Percentiles rank a stretch among this genome's conserved stretches.
phyloP scores from a whole-genome alignment of 2,329 filamentous ascomycete species.

The Graphiopsis chlorocephala region DNA sequence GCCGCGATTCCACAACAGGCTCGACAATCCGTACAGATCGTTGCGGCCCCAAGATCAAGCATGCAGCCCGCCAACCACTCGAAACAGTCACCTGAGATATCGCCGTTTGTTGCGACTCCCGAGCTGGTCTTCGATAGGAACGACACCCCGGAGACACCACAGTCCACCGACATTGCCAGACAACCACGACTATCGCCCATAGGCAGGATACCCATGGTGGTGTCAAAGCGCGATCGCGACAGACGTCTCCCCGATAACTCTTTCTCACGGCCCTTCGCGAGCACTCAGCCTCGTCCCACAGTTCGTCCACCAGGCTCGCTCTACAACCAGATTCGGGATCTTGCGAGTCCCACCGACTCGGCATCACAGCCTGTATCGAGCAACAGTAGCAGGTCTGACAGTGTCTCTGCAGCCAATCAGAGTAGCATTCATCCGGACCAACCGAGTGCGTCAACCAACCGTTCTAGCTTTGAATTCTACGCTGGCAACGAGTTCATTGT shows the following conservation, averaged over 20 bases:
- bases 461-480: slow-evolving; percentile 26
- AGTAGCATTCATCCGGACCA: slow-evolving; percentile 24
- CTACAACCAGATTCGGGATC: slow-evolving; percentile 34
- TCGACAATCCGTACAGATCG: slow-evolving; percentile 24
- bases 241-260: slow-evolving; percentile 70
- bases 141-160: slow-evolving; percentile 30
- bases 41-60: neutral
- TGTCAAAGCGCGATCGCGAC: slow-evolving; percentile 62
- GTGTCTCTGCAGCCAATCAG: slow-evolving; percentile 18
- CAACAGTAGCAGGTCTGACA: slow-evolving; percentile 28
- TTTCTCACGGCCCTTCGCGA: slow-evolving; percentile 77
- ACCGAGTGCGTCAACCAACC: slow-evolving; percentile 25
- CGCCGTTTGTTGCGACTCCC: slow-evolving; percentile 12
- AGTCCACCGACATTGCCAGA: slow-evolving; percentile 6
- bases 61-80: no score
- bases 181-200: slow-evolving; percentile 66
- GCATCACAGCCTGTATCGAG: slow-evolving; percentile 29
- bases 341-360: slow-evolving; percentile 31
- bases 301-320: slow-evolving; percentile 28
- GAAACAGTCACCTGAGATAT: neutral
- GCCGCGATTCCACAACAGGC: slow-evolving; percentile 21
- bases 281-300: slow-evolving; percentile 41
- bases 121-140: slow-evolving; percentile 23
- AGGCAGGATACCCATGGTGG: slow-evolving; percentile 79
- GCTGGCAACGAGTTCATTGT: slow-evolving; percentile 62